phyloP scores from a whole-genome alignment of 2,329 filamentous ascomycete species.

The Stagonosporopsis tanaceti region DNA sequence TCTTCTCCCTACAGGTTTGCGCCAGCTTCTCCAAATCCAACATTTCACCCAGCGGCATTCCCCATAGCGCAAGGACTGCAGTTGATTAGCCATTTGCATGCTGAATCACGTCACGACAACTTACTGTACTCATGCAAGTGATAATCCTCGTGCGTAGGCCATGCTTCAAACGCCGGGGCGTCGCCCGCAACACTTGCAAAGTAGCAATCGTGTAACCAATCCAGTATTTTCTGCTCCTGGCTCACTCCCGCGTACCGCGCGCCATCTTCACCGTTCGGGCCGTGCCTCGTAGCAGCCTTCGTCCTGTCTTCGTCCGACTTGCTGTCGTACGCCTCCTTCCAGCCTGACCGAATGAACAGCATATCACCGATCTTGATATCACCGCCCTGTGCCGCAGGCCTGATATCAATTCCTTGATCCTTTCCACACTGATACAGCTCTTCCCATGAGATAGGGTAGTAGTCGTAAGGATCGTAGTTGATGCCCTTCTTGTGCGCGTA shows the following conservation, averaged over 20 bases:
- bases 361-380: slow-evolving; percentile 69
- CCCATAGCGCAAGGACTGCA: slow-evolving; percentile 50
- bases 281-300: slow-evolving; percentile 55
- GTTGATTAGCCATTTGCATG: neutral
- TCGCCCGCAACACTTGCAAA: slow-evolving; percentile 73
- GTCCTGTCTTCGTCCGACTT: slow-evolving; percentile 48
- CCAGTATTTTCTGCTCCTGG: slow-evolving; percentile 63
- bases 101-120: neutral
- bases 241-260: slow-evolving; percentile 59
- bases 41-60: slow-evolving; percentile 53
- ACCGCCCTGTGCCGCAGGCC: slow-evolving; percentile 61
- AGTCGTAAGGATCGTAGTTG: slow-evolving; percentile 53
- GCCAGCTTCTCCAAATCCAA: slow-evolving; percentile 61
- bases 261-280: slow-evolving; percentile 49
- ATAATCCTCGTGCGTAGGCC: slow-evolving; percentile 60
- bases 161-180: slow-evolving; percentile 68
- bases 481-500: slow-evolving; percentile 54
- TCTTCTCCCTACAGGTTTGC: slow-evolving; percentile 62
- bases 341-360: slow-evolving; percentile 70
- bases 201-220: slow-evolving; percentile 74
- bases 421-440: slow-evolving; percentile 66
- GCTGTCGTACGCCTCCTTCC: slow-evolving; percentile 65
- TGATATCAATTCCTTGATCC: slow-evolving; percentile 69
- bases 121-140: slow-evolving; percentile 21
- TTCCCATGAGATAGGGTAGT: slow-evolving; percentile 53